Evolutionary conservation across 2,329 filamentous ascomycete genomes (phyloP), one percentile per base, ranked within the genome.

Genomic region (Cytospora piceae): DNA sequence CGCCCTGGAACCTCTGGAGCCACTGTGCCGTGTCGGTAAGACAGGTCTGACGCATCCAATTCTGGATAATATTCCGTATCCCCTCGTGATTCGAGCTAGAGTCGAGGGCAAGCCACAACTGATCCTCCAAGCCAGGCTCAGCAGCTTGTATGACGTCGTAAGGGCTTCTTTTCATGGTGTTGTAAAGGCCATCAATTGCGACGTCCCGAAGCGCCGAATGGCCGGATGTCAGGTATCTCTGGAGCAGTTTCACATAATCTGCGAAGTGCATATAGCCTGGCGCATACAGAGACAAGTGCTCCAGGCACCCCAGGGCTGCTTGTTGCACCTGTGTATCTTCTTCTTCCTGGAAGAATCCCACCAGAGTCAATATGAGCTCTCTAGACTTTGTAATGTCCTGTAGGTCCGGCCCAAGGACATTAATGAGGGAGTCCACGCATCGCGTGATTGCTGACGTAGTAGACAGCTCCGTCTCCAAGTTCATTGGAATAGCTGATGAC

Each of bases 351-450:
- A 98, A 95, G 70, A 96, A 90, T 3, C 87, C 85, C 4, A 98
- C 89, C 11, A 99, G 83, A 0, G 90, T 95, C 68, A 98, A 84
- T 59, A 98, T 95, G 62, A 99, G 84, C 74, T 97, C 94, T 70
- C 95, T 84, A n/a, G 93, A 92, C 77, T 96, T 97, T 4, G 87
- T 88, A 69, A 95, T 88, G 73, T 98, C 95, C 76, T 98, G 95
- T 27, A 99, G 81, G 77, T 99, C 96, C 0, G 95, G 95, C 0
- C 95, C 95, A 14, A 99, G 84, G 12, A 99, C 95, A 71, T 98
- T 98, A 79, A 99, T 93, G 29, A 97, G 83, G n/a, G 94, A 95
- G 77, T 98, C 94, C 34, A 97, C 89, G 71, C 93, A 96, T 71
- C 93, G 89, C 37, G 92, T 90, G 68, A 98, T 89, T 1, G 93